Conservation (phyloP, 768 basidiomycete genomes). For the Hydnomerulius pinastri region DNA sequence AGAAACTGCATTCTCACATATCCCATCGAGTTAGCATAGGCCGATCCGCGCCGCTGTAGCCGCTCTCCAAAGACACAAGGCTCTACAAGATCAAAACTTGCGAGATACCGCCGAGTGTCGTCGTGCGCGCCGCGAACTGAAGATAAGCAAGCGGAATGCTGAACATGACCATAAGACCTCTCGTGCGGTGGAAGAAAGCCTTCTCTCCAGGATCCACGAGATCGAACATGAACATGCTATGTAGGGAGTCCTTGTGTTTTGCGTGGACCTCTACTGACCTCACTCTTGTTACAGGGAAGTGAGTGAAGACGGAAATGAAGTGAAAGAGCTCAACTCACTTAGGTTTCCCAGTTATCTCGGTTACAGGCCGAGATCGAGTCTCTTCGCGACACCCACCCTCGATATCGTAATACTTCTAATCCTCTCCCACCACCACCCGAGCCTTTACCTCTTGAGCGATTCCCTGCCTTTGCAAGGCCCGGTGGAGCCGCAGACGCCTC, state of each 20-base stretch:
- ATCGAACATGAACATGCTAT: conserved; percentile 31
- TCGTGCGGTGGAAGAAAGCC: conserved; percentile 37
- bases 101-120: conserved; percentile 35
- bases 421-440: conserved; percentile 61
- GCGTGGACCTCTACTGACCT: conserved; percentile 11
- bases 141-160: conserved; percentile 27
- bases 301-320: conserved; percentile 17
- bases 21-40: conserved; percentile 28
- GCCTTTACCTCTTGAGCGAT: conserved; percentile 47
- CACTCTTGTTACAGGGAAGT: conserved; percentile 26
- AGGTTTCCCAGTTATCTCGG: conserved; percentile 30
- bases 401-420: conserved; percentile 39
- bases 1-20: conserved; percentile 20
- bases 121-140: conserved; percentile 33
- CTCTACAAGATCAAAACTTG: conserved; percentile 35
- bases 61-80: conserved; percentile 41
- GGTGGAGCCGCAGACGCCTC: conserved; percentile 21
- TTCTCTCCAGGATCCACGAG: conserved; percentile 34
- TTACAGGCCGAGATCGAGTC: conserved; percentile 40
- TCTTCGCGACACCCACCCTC: conserved; percentile 33
- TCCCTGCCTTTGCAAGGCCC: conserved; percentile 43
- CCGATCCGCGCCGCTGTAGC: conserved; percentile 33
- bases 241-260: conserved; percentile 18
- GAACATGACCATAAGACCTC: conserved; percentile 37
- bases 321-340: conserved; percentile 15